Evolutionary conservation across 768 basidiomycete genomes (phyloP).

Genomic region (Calvatia gigantea): DNA sequence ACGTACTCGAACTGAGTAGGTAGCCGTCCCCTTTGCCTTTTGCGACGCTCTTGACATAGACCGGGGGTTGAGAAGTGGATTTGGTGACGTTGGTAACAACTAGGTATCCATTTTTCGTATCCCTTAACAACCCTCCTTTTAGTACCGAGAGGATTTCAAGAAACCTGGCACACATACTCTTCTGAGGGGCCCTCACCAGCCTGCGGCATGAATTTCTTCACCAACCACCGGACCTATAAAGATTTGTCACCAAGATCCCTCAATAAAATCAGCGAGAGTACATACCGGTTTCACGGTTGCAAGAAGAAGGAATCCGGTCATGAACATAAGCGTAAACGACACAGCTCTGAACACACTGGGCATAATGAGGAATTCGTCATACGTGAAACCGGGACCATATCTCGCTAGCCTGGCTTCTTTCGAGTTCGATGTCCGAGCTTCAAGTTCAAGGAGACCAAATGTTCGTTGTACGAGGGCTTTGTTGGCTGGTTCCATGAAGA

Average conservation of each 20-base stretch:
- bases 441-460: constrained; percentile 39
- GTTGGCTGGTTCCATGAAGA: constrained; percentile 40
- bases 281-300: constrained; percentile 37
- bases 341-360: constrained; percentile 38
- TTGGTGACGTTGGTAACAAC: constrained; percentile 68
- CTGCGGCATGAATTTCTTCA: constrained; percentile 45
- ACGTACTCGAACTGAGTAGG: constrained; percentile 49
- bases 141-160: neutral
- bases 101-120: constrained; percentile 57
- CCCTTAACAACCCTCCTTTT: constrained; percentile 29
- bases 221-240: constrained; percentile 51
- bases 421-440: constrained; percentile 20
- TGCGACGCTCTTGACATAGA: constrained; percentile 58
- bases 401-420: constrained; percentile 22
- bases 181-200: constrained; percentile 64
- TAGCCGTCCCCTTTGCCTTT: constrained; percentile 76
- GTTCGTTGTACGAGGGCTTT: constrained; percentile 43
- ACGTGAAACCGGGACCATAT: constrained; percentile 74
- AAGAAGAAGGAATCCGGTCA: constrained; percentile 29
- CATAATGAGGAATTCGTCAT: constrained; percentile 63
- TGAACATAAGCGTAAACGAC: constrained; percentile 19
- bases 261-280: neutral
- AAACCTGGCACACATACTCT: constrained; percentile 39
- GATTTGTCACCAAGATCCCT: neutral
- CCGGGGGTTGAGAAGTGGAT: constrained; percentile 42